Conservation (phyloP, 495 filamentous ascomycete genomes). For the Physcia stellaris region DNA sequence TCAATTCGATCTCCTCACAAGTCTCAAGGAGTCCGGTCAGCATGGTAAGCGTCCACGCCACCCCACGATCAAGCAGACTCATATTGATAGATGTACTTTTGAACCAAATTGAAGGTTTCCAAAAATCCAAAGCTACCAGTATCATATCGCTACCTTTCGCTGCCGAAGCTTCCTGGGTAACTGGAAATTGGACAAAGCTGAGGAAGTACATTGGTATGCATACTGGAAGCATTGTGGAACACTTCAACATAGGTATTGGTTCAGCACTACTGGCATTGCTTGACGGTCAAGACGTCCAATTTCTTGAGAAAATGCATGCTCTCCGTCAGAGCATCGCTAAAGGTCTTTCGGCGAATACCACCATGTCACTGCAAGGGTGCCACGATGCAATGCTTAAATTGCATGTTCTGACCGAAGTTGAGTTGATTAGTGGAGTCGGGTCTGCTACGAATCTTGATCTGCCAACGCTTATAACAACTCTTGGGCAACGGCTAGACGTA, state of each 20-base stretch:
- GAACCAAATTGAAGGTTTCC: conserved; percentile 69
- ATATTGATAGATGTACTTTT: conserved; percentile 63
- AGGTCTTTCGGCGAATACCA: conserved; percentile 58
- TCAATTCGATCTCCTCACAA: conserved; percentile 73
- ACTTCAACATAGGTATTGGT: conserved; percentile 76
- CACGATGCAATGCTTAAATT: conserved; percentile 72
- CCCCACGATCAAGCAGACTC: no score
- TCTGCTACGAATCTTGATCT: conserved; percentile 24
- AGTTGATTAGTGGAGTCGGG: conserved; percentile 50
- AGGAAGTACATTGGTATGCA: conserved; percentile 50
- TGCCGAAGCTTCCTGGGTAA: conserved; percentile 84
- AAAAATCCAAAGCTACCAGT: conserved; percentile 34
- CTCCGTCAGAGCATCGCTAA: conserved; percentile 58
- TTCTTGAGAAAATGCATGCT: conserved; percentile 43
- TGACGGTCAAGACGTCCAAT: conserved; percentile 35
- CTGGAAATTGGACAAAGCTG: conserved; percentile 62
- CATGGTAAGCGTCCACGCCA: conserved; percentile 44
- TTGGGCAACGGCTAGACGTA: conserved; percentile 66
- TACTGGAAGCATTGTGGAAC: conserved; percentile 38
- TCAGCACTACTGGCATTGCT: conserved; percentile 54
- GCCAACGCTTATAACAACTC: conserved; percentile 36
- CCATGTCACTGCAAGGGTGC: conserved; percentile 63
- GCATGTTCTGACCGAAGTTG: conserved; percentile 77
- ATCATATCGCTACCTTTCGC: conserved; percentile 61
- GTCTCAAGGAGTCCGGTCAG: conserved; percentile 84